Conservation (phyloP, 2,329 filamentous ascomycete species). For the Neodidymelliopsis sp. region DNA sequence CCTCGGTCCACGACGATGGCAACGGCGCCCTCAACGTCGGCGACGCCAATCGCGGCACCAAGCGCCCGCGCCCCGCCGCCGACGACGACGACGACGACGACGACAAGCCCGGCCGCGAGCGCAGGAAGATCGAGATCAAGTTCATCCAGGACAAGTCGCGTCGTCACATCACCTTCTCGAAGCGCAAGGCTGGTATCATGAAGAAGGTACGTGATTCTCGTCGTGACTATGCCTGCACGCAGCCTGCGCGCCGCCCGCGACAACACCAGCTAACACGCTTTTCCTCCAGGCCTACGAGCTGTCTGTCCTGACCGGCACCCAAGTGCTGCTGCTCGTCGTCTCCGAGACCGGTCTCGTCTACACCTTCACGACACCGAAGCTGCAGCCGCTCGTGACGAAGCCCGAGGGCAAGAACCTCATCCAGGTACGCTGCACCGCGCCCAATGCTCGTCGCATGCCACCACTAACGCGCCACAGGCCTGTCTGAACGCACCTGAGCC, state of each 20-base stretch:
- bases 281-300: slow-evolving; percentile 84
- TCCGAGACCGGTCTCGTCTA: slow-evolving; percentile 98
- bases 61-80: slow-evolving; percentile 80
- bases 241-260: slow-evolving; percentile 15
- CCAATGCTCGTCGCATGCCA: slow-evolving; percentile 14
- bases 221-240: background rate
- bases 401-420: slow-evolving; percentile 99
- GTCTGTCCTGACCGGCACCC: slow-evolving; percentile 95
- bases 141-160: slow-evolving; percentile 99
- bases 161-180: slow-evolving; percentile 98
- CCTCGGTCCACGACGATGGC: slow-evolving; percentile 59
- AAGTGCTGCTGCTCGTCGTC: slow-evolving; percentile 94
- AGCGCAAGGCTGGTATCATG: slow-evolving; percentile 99
- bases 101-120: slow-evolving; percentile 96
- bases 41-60: slow-evolving; percentile 80
- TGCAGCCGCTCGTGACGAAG: slow-evolving; percentile 97
- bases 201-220: slow-evolving; percentile 80
- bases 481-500: slow-evolving; percentile 97
- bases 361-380: slow-evolving; percentile 97
- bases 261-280: slow-evolving; percentile 10
- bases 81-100: slow-evolving; percentile 98
- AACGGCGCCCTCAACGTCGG: slow-evolving; percentile 61
- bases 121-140: slow-evolving; percentile 99
- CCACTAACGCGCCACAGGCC: slow-evolving; percentile 68
- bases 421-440: slow-evolving; percentile 71